Conservation (phyloP, 2,329 filamentous ascomycete genomes). For the Sporothrix inflata region DNA sequence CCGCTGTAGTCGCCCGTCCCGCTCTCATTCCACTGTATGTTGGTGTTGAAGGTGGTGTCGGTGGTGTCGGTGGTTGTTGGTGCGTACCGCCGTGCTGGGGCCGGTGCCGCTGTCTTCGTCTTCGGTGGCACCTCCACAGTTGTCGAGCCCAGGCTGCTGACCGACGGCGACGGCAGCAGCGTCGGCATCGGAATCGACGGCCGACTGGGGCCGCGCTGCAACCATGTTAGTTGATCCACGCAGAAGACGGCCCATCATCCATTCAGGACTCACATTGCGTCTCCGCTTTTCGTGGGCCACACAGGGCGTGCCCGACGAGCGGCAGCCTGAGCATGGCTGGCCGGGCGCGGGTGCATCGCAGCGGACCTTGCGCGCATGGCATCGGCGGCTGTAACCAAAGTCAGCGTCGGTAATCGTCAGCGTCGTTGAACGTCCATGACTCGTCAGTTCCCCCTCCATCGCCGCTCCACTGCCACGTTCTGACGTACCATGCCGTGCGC, state of each 20-base stretch:
- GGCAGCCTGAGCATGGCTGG: slow-evolving; percentile 29
- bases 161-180: slow-evolving; percentile 24
- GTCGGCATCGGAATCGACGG: slow-evolving; percentile 25
- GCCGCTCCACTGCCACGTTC: background rate
- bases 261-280: slow-evolving; percentile 23
- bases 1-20: background rate
- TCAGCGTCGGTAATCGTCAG: slow-evolving; percentile 1
- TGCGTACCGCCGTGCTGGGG: background rate
- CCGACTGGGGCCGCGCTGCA: slow-evolving; percentile 28
- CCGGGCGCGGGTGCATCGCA: slow-evolving; percentile 25
- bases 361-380: slow-evolving; percentile 31
- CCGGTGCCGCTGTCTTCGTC: no score
- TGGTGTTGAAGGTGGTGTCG: background rate
- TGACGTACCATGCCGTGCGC: slow-evolving; percentile 21
- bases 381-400: slow-evolving; percentile 25
- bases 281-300: slow-evolving; percentile 32
- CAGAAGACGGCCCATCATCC: no score
- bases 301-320: slow-evolving; percentile 28
- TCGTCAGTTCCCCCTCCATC: background rate
- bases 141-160: background rate
- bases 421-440: background rate
- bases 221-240: no score
- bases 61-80: background rate
- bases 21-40: background rate
- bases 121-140: background rate